Evolutionary conservation across 305 asterid species (phyloP).

Genomic region (Solanum hybrid): DNA sequence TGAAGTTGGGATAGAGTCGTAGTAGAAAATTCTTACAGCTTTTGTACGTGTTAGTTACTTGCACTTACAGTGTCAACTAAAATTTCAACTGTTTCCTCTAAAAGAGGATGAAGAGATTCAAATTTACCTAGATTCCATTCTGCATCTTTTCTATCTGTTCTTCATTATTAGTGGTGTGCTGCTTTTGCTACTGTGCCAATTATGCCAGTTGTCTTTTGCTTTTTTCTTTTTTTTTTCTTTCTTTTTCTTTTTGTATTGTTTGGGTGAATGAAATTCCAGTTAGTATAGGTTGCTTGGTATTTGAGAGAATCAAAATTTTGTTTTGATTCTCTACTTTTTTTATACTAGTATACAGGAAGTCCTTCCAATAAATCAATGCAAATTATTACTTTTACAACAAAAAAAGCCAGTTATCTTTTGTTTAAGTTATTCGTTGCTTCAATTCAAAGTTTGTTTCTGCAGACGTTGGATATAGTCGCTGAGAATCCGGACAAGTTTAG

Average conservation of each 20-base stretch:
- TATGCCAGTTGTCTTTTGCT: constrained; percentile 3
- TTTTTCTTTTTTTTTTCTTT: background rate
- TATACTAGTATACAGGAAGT: background rate
- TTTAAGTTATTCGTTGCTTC: constrained; percentile 11
- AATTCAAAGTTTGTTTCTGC: constrained; percentile 18
- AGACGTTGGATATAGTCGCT: constrained; percentile 93
- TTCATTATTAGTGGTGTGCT: background rate
- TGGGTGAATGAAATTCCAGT: background rate
- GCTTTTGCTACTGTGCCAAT: background rate
- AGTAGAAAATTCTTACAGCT: background rate
- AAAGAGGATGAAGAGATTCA: background rate
- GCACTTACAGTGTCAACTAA: background rate
- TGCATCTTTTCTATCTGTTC: background rate
- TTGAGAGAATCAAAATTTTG: background rate
- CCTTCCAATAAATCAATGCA: background rate
- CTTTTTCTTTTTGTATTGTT: background rate
- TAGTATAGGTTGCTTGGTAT: background rate
- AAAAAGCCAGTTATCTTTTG: background rate
- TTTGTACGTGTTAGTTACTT: background rate
- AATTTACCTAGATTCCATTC: background rate
- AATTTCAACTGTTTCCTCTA: background rate
- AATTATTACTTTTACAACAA: background rate
- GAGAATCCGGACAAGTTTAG: constrained; percentile 88
- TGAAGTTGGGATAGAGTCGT: background rate
- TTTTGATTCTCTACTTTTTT: background rate